Evolutionary conservation across 257 asterid species (phyloP).

Genomic region (Jaltomata sinuosa): DNA sequence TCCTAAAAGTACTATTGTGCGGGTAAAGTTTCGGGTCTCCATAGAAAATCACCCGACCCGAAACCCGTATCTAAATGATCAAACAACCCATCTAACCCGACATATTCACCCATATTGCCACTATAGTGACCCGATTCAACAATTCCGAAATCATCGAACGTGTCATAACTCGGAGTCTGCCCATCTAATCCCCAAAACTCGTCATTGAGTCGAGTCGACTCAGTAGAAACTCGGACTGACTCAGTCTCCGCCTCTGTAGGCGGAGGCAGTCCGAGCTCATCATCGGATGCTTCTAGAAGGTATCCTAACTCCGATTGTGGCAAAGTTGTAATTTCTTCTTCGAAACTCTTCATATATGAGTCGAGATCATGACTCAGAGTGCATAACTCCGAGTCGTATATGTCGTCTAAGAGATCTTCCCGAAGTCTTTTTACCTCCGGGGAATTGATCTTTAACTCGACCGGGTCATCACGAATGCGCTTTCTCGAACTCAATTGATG

Average conservation of each 20-base stretch:
- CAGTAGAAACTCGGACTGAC: slow-evolving; percentile 23
- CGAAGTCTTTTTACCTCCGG: slow-evolving; percentile 55
- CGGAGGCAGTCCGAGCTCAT: slow-evolving; percentile 67
- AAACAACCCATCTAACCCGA: slow-evolving; percentile 36
- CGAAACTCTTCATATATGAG: slow-evolving; percentile 57
- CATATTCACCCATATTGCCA: slow-evolving; percentile 17
- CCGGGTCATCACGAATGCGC: slow-evolving; percentile 21
- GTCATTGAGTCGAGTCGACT: slow-evolving; percentile 17
- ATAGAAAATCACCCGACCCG: slow-evolving; percentile 19
- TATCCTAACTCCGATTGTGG: slow-evolving; percentile 43
- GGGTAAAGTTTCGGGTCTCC: slow-evolving; percentile 47
- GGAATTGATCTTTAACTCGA: slow-evolving; percentile 20
- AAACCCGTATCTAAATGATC: slow-evolving; percentile 28
- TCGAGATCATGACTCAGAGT: slow-evolving; percentile 39
- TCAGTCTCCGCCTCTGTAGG: slow-evolving; percentile 15
- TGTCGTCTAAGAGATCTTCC: slow-evolving; percentile 35
- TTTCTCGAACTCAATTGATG: slow-evolving; percentile 10
- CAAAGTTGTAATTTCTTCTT: slow-evolving; percentile 35
- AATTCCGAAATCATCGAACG: slow-evolving; percentile 37
- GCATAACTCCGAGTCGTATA: slow-evolving; percentile 32
- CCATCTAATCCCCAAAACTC: slow-evolving; percentile 31
- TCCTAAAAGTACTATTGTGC: slow-evolving; percentile 39
- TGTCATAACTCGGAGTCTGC: slow-evolving; percentile 24
- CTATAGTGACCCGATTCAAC: slow-evolving; percentile 4
- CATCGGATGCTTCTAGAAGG: slow-evolving; percentile 56